Conservation (phyloP, 305 asterid genomes). For the Rubia tinctorum region DNA sequence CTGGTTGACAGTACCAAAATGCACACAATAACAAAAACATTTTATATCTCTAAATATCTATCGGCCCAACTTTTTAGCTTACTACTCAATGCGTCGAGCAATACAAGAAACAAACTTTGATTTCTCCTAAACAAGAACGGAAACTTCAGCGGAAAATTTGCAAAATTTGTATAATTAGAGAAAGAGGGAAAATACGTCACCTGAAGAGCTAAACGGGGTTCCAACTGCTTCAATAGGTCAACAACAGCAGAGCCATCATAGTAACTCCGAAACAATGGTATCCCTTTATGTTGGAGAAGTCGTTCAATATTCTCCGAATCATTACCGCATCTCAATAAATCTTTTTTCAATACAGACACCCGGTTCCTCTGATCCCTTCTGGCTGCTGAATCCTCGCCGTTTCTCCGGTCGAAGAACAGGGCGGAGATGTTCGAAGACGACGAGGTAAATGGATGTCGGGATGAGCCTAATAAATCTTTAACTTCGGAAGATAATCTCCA, state of each 20-base stretch:
- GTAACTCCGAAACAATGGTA: conserved; percentile 46
- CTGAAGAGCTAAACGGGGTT: conserved; percentile 58
- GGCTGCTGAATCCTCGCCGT: conserved; percentile 20
- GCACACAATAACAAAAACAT: neutral
- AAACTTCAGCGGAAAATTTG: neutral
- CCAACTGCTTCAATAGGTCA: conserved; percentile 57
- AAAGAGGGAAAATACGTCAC: conserved; percentile 28
- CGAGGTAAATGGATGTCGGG: conserved; percentile 12
- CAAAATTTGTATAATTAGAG: neutral
- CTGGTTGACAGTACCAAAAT: neutral
- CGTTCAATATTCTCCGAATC: conserved; percentile 41
- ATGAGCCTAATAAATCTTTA: neutral
- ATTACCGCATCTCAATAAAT: conserved; percentile 34
- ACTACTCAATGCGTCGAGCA: neutral
- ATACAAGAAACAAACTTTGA: neutral
- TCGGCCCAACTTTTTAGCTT: neutral
- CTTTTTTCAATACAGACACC: conserved; percentile 46
- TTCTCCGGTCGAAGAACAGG: conserved; percentile 36
- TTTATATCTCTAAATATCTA: neutral
- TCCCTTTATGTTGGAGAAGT: conserved; percentile 51
- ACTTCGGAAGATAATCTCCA: conserved; percentile 18
- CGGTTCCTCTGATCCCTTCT: conserved; percentile 20
- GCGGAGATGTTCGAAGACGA: conserved; percentile 23
- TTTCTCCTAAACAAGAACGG: neutral
- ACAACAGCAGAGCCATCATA: conserved; percentile 60